These are phyloP conservation scores for Skeletonema costatum DNA, from an alignment of 108 stramenopile species.

Conservation along the genomic window DNA sequence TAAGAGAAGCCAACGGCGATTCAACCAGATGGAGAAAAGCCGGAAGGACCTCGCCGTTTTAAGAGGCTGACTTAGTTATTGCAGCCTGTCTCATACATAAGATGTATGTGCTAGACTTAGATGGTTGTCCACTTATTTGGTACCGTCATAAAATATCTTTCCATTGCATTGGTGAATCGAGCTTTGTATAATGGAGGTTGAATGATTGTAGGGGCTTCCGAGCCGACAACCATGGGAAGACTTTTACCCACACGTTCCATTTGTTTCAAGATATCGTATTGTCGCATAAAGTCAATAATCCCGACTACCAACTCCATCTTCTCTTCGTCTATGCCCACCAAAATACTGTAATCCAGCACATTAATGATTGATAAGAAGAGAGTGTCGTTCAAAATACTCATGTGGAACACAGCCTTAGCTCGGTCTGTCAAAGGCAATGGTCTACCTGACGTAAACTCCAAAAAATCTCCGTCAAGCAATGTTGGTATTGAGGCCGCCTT, in stretches of 20 bases:
- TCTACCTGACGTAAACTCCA: slow-evolving; percentile 91
- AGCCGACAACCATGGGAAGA: slow-evolving; percentile 97
- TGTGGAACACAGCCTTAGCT: slow-evolving; percentile 93
- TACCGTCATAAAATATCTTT: slow-evolving; percentile 96
- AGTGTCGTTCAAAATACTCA: slow-evolving; percentile 95
- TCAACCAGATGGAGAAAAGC: slow-evolving; percentile 12
- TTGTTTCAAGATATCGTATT: slow-evolving; percentile 98
- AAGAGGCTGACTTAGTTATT: background rate
- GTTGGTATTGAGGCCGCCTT: slow-evolving; percentile 49
- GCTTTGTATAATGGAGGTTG: slow-evolving; percentile 95
- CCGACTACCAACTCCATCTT: slow-evolving; percentile 94
- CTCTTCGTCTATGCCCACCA: slow-evolving; percentile 95
- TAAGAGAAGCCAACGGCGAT: slow-evolving; percentile 4
- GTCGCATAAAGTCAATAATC: slow-evolving; percentile 98
- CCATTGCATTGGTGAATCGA: slow-evolving; percentile 96
- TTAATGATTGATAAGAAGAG: slow-evolving; percentile 95
- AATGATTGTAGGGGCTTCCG: slow-evolving; percentile 97
- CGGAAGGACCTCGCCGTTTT: background rate
- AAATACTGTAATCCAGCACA: slow-evolving; percentile 96
- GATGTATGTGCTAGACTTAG: slow-evolving; percentile 2
- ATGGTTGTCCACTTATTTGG: slow-evolving; percentile 96
- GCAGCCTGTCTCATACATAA: background rate
- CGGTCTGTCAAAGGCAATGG: slow-evolving; percentile 93
- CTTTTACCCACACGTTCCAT: slow-evolving; percentile 96
- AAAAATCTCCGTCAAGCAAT: slow-evolving; percentile 94